phyloP scores from a whole-genome alignment of 75 land plant species.

The Pinus tabuliformis region DNA sequence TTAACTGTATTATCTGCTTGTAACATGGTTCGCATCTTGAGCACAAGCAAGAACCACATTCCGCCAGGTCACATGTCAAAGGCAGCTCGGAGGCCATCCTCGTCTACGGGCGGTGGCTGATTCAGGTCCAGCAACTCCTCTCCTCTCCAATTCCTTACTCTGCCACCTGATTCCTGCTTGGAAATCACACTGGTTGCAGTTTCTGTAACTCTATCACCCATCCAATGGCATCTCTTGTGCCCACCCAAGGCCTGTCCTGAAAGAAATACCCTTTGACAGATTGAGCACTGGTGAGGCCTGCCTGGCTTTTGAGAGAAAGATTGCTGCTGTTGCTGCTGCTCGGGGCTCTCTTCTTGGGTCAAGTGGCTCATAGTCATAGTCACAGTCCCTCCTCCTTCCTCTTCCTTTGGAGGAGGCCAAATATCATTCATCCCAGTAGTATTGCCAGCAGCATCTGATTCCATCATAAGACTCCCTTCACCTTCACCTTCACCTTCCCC shows the following conservation, averaged over 20 bases:
- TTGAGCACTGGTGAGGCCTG: slow-evolving; percentile 37
- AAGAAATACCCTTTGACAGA: slow-evolving; percentile 44
- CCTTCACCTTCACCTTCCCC: slow-evolving; percentile 9
- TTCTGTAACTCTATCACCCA: slow-evolving; percentile 9
- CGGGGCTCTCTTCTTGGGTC: slow-evolving; percentile 8
- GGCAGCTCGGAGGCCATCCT: not conserved
- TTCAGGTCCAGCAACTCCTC: slow-evolving; percentile 12
- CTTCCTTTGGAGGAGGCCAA: not conserved
- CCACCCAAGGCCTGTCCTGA: slow-evolving; percentile 64
- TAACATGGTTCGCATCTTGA: not conserved
- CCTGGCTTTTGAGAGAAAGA: slow-evolving; percentile 2
- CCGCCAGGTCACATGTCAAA: not conserved
- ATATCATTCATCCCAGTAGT: too few relatives aligned
- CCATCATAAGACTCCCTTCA: slow-evolving; percentile 7
- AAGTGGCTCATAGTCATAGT: slow-evolving; percentile 8
- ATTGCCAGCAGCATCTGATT: not conserved
- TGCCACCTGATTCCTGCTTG: not conserved
- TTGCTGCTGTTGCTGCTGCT: slow-evolving; percentile 10
- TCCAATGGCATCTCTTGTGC: slow-evolving; percentile 63
- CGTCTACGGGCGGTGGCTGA: slow-evolving; percentile 10
- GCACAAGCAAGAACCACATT: not conserved
- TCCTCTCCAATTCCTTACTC: not conserved
- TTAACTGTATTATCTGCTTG: slow-evolving; percentile 5
- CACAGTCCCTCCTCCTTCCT: not conserved
- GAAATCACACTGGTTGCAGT: slow-evolving; percentile 10